phyloP scores from a whole-genome alignment of 2,329 filamentous ascomycete species.

The Botrytis deweyae region DNA sequence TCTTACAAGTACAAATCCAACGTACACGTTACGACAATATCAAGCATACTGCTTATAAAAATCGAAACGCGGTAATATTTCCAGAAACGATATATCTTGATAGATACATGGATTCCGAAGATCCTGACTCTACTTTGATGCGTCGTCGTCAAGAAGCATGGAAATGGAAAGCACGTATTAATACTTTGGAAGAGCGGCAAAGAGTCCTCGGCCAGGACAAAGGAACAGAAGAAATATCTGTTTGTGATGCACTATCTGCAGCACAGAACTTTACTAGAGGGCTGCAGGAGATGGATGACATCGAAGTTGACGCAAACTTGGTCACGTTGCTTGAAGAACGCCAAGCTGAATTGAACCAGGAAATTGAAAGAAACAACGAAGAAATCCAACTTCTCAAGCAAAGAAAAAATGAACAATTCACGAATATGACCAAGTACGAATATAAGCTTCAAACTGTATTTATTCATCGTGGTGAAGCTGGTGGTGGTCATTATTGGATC shows the following conservation, averaged over 20 bases:
- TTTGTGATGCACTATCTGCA: constrained; percentile 35
- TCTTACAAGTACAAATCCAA: constrained; percentile 88
- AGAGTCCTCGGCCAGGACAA: constrained; percentile 29
- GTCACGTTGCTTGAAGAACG: constrained; percentile 46
- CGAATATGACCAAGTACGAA: constrained; percentile 60
- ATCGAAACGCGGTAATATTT: constrained; percentile 74
- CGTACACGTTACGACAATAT: constrained; percentile 70
- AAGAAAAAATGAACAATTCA: constrained; percentile 55
- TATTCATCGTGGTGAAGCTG: constrained; percentile 74
- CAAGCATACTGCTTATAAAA: constrained; percentile 63
- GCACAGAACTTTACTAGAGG: constrained; percentile 45
- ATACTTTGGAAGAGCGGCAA: constrained; percentile 48
- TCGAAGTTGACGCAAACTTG: constrained; percentile 46
- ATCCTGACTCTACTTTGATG: constrained; percentile 57
- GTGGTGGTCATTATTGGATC: constrained; percentile 91
- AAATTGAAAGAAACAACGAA: constrained; percentile 46
- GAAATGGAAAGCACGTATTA: constrained; percentile 67
- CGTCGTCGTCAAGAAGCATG: constrained; percentile 68
- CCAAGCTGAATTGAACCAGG: constrained; percentile 45
- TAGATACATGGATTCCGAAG: constrained; percentile 73
- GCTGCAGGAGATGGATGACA: constrained; percentile 45
- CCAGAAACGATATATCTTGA: constrained; percentile 82
- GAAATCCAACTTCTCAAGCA: constrained; percentile 48
- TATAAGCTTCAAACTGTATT: constrained; percentile 92
- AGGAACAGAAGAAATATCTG: constrained; percentile 31